Evolutionary conservation across 2,329 filamentous ascomycete genomes (phyloP), one percentile per base, ranked within the genome.

Genomic region (Beauveria bassiana): DNA sequence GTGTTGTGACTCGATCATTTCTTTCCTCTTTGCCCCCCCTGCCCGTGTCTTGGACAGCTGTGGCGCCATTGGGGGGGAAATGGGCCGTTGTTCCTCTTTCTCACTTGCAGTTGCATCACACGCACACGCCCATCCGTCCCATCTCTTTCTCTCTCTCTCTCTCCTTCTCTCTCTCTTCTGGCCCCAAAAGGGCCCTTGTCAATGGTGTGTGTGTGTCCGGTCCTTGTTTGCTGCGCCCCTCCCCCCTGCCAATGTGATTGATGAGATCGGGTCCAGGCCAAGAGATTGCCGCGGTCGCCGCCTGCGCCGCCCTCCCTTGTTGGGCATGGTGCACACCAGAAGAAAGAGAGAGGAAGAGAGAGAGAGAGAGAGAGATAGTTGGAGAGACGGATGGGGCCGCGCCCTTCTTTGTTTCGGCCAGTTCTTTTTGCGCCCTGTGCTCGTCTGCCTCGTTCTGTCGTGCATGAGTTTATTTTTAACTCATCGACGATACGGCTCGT

Each of bases 391-490:
- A 26, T 42, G 53, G 22, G 20, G 40, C 38, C 10, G 42, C 34
- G 18, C 31, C 24, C 9, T 56, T 56, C 9, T 62, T 56, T 62
- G 24, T 62, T 7, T 52, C 34, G 34, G 34, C 5, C 14, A 38
- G 34, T 38, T 38, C 8, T 55, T 22, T 51, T 22, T 18, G n/a
- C 51, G 40, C 57, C 51, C 49, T 49, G 40, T 55, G 20, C 43
- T 61, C 47, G 57, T 38, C 28, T 59, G 31, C 53, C 49, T 40
- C 31, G 5, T 54, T 63, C 50, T 61, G 56, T 53, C 40, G 34
- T 55, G 28, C 49, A 59, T 53, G 42, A 52, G 45, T 61, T 62
- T 59, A 54, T 62, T 62, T 57, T 56, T 60, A 60, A 53, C 38
- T 28, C 42, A 16, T 43, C 58, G 26, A 60, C 58, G 47, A 60